A percentile compares a stretch with the other conserved stretches of the same genome.
phyloP scores from a whole-genome alignment of 148 eudicot genomes.

The Vaccinium darrowii region DNA sequence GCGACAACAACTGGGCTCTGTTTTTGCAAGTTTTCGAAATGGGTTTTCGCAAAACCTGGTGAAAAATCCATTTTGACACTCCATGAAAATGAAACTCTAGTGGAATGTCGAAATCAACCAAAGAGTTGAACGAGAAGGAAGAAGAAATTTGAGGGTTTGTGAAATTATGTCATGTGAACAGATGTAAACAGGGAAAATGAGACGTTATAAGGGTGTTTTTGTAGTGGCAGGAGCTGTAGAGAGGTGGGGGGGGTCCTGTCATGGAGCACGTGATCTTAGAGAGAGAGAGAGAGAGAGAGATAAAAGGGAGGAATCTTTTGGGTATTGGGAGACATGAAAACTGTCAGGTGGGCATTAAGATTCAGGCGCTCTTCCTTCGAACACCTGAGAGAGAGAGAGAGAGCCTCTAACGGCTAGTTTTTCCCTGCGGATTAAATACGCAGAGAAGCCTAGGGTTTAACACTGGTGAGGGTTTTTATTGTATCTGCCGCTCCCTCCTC shows the following conservation, averaged over 20 bases:
- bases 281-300: conserved; percentile 8
- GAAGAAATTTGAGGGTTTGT: neutral
- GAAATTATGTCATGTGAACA: neutral
- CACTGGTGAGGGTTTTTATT: conserved; percentile 13
- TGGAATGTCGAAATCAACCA: neutral
- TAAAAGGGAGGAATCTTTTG: conserved; percentile 25
- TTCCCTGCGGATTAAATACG: neutral
- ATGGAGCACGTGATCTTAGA: conserved; percentile 13
- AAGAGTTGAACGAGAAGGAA: neutral
- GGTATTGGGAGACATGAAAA: conserved; percentile 30
- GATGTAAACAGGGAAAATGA: neutral
- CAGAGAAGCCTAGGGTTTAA: neutral
- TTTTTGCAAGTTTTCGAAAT: neutral
- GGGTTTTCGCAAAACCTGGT: neutral
- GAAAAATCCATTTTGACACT: neutral
- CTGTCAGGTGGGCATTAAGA: conserved; percentile 37
- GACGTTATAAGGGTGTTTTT: conserved; percentile 20
- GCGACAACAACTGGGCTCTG: neutral
- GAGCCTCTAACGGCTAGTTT: conserved; percentile 64
- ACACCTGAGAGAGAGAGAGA: neutral
- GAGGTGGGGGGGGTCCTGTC: conserved; percentile 4
- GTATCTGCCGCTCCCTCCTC: conserved; percentile 8
- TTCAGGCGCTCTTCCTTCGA: conserved; percentile 31
- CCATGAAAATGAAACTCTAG: conserved; percentile 6
- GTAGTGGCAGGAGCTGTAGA: conserved; percentile 20